Base-by-base conservation (phyloP, 805 yeast genomes). In the Candida fluviatilis region DNA sequence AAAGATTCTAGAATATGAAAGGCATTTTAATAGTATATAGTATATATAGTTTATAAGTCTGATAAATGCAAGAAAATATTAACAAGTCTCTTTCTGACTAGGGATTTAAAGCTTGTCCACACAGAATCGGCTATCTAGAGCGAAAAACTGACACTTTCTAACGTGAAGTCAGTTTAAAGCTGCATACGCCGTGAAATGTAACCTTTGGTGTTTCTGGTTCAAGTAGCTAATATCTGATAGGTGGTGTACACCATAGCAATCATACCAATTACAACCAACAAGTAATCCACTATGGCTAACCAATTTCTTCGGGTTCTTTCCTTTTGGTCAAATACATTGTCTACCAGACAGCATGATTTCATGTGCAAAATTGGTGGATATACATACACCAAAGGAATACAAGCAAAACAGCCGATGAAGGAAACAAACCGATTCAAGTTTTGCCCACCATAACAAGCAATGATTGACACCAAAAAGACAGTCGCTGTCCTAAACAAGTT, bases 361-460 rank as follows among this genome's bases (percentile, higher is more conserved):
- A 78, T 66, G 51, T 85, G 93, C 37, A 85, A 62, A 70, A 85
- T 69, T 13, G 95, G 93, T 6, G 95, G 93, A 51, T 84, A 84
- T 78, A 85, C 80, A 62, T 85, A 85, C 4, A 85, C 93, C 63
- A 85, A 71, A 2, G 95, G 95, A 39, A 85, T 82, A 52, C 95
- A 85, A 1, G 91, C 90, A 62, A 85, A 82, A 37, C 89, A 82
- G 3, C 95, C 95, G 37, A 85, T 84, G 52, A 85, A 79, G 2
- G 90, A 80, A 8, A 85, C 91, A 60, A 85, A 82, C 45, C 66
- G 71, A 54, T 85, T 93, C 44, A 85, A 62, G 49, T 83, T 76
- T 40, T 74, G 67, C 1, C 89, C 83, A 0, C 91, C 91, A 43
- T 69, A 68, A 44, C 77, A 75, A 0, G 93, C 88, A 41, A 81